Base-by-base conservation (phyloP, 148 eudicot genomes). In the Polygonum aviculare region DNA sequence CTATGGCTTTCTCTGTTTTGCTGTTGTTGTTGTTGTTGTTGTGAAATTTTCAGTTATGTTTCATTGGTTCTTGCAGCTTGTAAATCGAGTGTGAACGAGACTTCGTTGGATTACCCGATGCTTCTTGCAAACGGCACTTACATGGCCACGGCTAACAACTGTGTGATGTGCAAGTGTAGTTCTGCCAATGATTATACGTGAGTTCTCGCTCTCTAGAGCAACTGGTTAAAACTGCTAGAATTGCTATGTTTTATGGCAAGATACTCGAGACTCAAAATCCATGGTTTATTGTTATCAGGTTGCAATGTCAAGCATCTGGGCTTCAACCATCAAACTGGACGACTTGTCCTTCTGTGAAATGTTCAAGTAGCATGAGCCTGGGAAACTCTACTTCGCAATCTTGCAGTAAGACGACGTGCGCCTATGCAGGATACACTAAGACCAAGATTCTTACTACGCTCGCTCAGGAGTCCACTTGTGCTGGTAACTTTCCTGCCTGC, bases 141-240 rank as follows among this genome's bases (percentile, higher is more conserved):
- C 33, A 50, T 60, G 50, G 79, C 81, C 80, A 92, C 98, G 4
- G 98, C 98, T 51, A 81, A 77, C 73, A 80, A 88, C 74, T 95
- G 98, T 69, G 85, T 92, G 3, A 80, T 7, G 89, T 95, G 98
- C 89, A 87, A 67, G 1, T 95, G 98, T 80, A 77, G 81, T 62
- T 72, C 89, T 38, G 71, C 93, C 52, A 81, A 88, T 78, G 89
- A 86, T 80, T 83, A 72, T 79, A 84, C 73, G 98, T 95, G 80
- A 85, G 94, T 81, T 69, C 33, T 75, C 40, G 4, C 33, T 11
- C 36, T 26, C 16, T 6, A 14, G 19, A n/a, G 19, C 55, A 51
- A 51, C 55, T 51, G 31, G 63, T 57, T 57, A 21, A 19, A 22
- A 39, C 12, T 49, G n/a, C 18, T 35, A 5, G 21, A 36, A 0